Evolutionary conservation across 257 asterid species (phyloP).

Genomic region (Salvia splendens): DNA sequence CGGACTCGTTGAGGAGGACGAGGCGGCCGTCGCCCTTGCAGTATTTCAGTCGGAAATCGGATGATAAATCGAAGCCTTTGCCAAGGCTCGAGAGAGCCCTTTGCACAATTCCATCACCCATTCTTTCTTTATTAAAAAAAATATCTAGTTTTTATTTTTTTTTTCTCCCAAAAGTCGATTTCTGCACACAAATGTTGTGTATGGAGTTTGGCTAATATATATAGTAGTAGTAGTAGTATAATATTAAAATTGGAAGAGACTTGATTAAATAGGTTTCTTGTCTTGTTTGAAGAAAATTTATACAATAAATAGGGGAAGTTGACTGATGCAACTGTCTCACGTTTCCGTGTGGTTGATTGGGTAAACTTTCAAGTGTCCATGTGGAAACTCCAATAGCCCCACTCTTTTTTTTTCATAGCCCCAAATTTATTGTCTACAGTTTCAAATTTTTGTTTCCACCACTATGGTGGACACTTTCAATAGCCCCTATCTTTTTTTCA

Average conservation of each 20-base stretch:
- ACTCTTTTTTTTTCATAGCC: too few relatives aligned
- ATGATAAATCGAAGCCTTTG: constrained; percentile 75
- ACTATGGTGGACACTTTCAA: too few relatives aligned
- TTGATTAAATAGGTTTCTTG: constrained; percentile 21
- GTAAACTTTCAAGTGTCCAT: constrained; percentile 28
- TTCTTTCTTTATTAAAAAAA: neutral
- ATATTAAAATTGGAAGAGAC: neutral
- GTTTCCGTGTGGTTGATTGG: constrained; percentile 30
- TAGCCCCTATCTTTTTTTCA: too few relatives aligned
- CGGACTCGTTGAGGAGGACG: constrained; percentile 55
- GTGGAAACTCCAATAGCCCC: too few relatives aligned
- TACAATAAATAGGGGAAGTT: neutral
- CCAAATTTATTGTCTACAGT: too few relatives aligned
- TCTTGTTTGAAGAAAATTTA: constrained; percentile 14
- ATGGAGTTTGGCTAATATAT: neutral
- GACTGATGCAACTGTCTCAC: constrained; percentile 26
- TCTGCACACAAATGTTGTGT: neutral
- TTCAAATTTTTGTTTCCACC: too few relatives aligned
- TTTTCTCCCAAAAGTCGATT: too few relatives aligned
- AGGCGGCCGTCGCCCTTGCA: constrained; percentile 74
- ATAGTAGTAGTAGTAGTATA: neutral
- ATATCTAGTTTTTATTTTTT: too few relatives aligned
- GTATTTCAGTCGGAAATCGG: constrained; percentile 76
- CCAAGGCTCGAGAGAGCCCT: constrained; percentile 76
- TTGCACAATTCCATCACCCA: constrained; percentile 49